Conservation (phyloP, 306 rosid genomes). For the Cicer yamashitae region DNA sequence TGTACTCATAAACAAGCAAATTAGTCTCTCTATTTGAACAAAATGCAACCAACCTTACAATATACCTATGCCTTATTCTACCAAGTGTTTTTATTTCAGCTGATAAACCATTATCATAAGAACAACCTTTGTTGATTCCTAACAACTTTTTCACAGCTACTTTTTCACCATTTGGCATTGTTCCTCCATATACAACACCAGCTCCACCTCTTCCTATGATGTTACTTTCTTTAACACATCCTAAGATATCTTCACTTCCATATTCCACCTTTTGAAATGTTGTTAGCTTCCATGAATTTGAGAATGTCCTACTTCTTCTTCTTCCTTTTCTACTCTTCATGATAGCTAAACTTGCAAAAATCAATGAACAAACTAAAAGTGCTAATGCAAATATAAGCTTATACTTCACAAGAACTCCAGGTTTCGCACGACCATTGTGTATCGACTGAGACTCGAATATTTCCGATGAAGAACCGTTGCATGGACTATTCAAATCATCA, state of each 20-base stretch:
- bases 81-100: slow-evolving; percentile 88
- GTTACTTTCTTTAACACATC: slow-evolving; percentile 78
- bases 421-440: slow-evolving; percentile 35
- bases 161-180: slow-evolving; percentile 76
- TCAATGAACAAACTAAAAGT: slow-evolving; percentile 67
- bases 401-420: slow-evolving; percentile 61
- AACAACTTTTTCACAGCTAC: slow-evolving; percentile 86
- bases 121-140: slow-evolving; percentile 77
- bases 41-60: slow-evolving; percentile 79
- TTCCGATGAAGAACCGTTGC: slow-evolving; percentile 52
- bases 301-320: slow-evolving; percentile 54
- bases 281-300: slow-evolving; percentile 78
- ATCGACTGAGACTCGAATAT: slow-evolving; percentile 36
- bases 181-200: slow-evolving; percentile 84
- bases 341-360: slow-evolving; percentile 71
- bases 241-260: slow-evolving; percentile 72
- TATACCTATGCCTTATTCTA: slow-evolving; percentile 85
- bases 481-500: slow-evolving; percentile 49
- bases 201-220: slow-evolving; percentile 93
- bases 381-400: slow-evolving; percentile 82
- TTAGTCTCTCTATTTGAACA: slow-evolving; percentile 81
- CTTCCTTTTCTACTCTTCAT: slow-evolving; percentile 67
- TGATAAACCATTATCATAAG: slow-evolving; percentile 81
- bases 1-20: slow-evolving; percentile 85
- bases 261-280: slow-evolving; percentile 81